These are phyloP conservation scores for Rhododendron henanense DNA, from an alignment of 148 eudicot species.

Conservation along the genomic window DNA sequence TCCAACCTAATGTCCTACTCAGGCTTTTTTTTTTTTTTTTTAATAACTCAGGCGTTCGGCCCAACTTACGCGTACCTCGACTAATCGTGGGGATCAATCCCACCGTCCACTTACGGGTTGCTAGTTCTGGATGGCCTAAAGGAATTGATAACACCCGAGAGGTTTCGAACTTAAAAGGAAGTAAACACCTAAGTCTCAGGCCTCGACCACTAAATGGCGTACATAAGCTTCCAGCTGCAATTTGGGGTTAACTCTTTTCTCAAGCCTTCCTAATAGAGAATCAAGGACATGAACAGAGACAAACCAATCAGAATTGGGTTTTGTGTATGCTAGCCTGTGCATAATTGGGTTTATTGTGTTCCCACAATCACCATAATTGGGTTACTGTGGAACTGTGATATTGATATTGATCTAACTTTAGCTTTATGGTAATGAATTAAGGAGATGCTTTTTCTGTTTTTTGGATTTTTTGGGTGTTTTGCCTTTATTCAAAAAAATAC, in stretches of 20 bases:
- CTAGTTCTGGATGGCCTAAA: no score
- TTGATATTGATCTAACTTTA: neutral
- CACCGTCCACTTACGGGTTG: no score
- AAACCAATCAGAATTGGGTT: conserved; percentile 46
- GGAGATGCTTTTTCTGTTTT: neutral
- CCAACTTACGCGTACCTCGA: neutral
- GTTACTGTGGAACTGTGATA: neutral
- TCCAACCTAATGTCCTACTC: neutral
- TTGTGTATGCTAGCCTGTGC: conserved; percentile 32
- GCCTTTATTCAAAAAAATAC: no score
- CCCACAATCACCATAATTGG: neutral
- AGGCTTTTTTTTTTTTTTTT: neutral
- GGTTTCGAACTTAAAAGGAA: neutral
- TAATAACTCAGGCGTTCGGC: no score
- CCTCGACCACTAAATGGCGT: neutral
- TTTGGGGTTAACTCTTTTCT: neutral
- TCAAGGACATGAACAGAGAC: conserved; percentile 23
- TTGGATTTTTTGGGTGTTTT: no score
- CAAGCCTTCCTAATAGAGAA: conserved; percentile 4
- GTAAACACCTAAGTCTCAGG: neutral
- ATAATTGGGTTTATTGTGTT: conserved; percentile 18
- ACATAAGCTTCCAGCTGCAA: conserved; percentile 16
- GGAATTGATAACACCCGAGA: no score
- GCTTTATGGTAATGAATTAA: neutral
- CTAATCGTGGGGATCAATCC: no score